Conservation (phyloP, 345 rosid species). For the Eutrema yunnanense region DNA sequence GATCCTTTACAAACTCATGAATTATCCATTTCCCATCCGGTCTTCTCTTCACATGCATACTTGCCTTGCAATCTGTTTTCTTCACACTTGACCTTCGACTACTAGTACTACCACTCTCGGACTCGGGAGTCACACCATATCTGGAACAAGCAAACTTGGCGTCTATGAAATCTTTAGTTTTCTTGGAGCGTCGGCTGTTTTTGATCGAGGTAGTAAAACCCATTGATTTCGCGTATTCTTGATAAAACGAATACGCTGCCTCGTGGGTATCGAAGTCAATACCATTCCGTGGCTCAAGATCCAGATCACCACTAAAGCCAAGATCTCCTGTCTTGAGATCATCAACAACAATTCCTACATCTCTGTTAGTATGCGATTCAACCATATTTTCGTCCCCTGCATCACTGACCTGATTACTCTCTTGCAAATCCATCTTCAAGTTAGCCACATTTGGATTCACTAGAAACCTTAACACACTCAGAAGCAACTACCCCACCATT, state of each 20-base stretch:
- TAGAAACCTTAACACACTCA: constrained; percentile 10
- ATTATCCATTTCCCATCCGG: constrained; percentile 60
- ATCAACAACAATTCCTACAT: constrained; percentile 18
- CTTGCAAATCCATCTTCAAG: constrained; percentile 38
- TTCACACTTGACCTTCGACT: constrained; percentile 46
- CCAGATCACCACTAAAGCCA: constrained; percentile 30
- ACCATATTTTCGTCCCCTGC: constrained; percentile 25
- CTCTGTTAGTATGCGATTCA: constrained; percentile 22
- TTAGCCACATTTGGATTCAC: constrained; percentile 50
- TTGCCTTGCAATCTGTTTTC: constrained; percentile 67
- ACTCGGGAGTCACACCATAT: constrained; percentile 58
- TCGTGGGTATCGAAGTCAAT: constrained; percentile 59
- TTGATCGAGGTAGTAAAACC: constrained; percentile 62
- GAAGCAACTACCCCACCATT: constrained; percentile 7
- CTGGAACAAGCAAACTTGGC: constrained; percentile 77
- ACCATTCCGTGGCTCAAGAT: constrained; percentile 44
- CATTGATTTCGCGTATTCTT: constrained; percentile 64
- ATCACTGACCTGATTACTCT: constrained; percentile 32
- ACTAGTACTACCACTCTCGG: constrained; percentile 42
- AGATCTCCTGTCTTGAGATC: constrained; percentile 23
- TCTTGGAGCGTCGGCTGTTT: constrained; percentile 67
- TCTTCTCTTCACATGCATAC: constrained; percentile 80
- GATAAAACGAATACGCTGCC: constrained; percentile 58
- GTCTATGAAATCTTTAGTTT: constrained; percentile 60
- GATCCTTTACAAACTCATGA: constrained; percentile 59